phyloP scores from a whole-genome alignment of 805 yeast genomes.

The Candida berthetii region DNA sequence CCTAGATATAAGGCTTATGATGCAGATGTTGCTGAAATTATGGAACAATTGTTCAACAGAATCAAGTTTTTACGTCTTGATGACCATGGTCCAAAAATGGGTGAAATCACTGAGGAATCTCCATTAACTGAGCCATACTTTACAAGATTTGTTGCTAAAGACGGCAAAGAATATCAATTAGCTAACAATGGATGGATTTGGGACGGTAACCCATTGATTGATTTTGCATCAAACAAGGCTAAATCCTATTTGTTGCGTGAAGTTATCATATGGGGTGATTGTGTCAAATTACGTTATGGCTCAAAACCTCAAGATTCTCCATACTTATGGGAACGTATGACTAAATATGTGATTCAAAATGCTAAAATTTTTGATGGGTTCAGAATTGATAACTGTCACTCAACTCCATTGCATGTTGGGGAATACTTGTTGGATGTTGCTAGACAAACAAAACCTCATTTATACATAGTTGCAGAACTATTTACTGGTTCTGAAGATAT shows the following conservation, averaged over 20 bases:
- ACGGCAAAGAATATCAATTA: constrained; percentile 59
- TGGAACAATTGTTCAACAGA: constrained; percentile 68
- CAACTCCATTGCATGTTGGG: constrained; percentile 94
- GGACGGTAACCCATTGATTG: constrained; percentile 92
- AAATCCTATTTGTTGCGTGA: constrained; percentile 85
- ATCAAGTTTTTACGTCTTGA: constrained; percentile 74
- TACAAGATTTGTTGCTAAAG: constrained; percentile 51
- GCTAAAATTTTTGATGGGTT: constrained; percentile 82
- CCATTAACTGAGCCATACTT: constrained; percentile 88
- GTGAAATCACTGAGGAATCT: constrained; percentile 45
- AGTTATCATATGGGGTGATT: constrained; percentile 96
- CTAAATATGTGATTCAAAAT: constrained; percentile 60
- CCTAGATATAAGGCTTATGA: constrained; percentile 72
- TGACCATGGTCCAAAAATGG: constrained; percentile 74
- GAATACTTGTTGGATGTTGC: constrained; percentile 85
- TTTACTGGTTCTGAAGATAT: constrained; percentile 89
- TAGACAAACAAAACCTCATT: constrained; percentile 72
- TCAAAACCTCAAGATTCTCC: constrained; percentile 76
- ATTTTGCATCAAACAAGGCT: constrained; percentile 79
- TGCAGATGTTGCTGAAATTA: constrained; percentile 58
- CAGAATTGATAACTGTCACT: constrained; percentile 92
- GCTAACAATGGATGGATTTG: constrained; percentile 99
- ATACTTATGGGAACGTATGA: constrained; percentile 83
- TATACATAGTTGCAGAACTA: constrained; percentile 91
- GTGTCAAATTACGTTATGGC: constrained; percentile 91